A percentile compares a stretch with the other conserved stretches of the same genome.
These are phyloP conservation scores for Phlegmacium glaucopus DNA, from an alignment of 768 basidiomycete genomes.

Conservation along the genomic window DNA sequence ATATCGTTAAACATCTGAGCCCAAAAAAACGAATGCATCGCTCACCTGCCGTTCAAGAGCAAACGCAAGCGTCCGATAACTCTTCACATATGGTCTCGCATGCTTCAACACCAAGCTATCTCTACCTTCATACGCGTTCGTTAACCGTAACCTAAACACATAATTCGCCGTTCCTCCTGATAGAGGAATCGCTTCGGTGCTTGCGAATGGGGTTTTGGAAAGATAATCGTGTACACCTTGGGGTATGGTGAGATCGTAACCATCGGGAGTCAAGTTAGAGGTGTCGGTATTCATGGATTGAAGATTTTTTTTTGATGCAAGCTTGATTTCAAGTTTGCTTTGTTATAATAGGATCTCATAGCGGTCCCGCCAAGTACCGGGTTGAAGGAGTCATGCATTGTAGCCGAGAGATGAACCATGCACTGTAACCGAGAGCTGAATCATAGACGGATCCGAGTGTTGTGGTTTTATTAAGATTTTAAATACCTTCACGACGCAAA, in stretches of 20 bases:
- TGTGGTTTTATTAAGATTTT: too few relatives aligned
- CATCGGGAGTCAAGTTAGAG: neutral
- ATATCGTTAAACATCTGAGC: neutral
- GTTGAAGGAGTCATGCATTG: too few relatives aligned
- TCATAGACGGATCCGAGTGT: too few relatives aligned
- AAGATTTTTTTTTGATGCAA: neutral
- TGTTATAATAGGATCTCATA: too few relatives aligned
- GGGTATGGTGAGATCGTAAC: slow-evolving; percentile 29
- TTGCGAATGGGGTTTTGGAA: slow-evolving; percentile 43
- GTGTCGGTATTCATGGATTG: neutral
- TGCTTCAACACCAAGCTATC: slow-evolving; percentile 59
- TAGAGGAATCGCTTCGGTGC: slow-evolving; percentile 35
- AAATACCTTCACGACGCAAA: too few relatives aligned
- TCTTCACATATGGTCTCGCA: slow-evolving; percentile 40
- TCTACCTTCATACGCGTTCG: slow-evolving; percentile 34
- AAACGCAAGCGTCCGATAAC: slow-evolving; percentile 18
- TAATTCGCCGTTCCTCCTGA: slow-evolving; percentile 56
- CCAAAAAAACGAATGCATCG: neutral
- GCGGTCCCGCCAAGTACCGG: too few relatives aligned
- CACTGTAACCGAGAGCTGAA: too few relatives aligned
- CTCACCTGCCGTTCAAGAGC: slow-evolving; percentile 51
- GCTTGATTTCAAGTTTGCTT: too few relatives aligned
- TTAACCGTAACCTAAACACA: slow-evolving; percentile 50
- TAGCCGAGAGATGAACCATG: too few relatives aligned
- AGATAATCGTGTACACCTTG: slow-evolving; percentile 42